Evolutionary conservation across 2,329 filamentous ascomycete genomes (phyloP), one percentile per base, ranked within the genome.

Genomic region (Zalaria sp.): DNA sequence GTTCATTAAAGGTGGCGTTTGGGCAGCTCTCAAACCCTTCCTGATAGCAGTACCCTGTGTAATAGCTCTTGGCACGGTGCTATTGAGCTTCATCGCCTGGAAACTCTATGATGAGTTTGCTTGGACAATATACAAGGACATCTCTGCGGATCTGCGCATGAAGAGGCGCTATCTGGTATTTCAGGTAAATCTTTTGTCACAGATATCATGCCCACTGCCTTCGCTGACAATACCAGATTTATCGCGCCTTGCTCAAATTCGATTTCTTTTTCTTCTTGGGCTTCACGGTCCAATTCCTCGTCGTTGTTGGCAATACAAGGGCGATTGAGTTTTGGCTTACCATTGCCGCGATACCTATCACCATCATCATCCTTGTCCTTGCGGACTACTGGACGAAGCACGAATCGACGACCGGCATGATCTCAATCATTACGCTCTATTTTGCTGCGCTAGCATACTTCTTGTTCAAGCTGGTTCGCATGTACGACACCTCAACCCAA

Each of bases 231-330:
- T 10, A 5, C 4, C 47, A 94, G 88, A 88, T 98, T 61, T 98
- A 95, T 64, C 95, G 98, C 56, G 86, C 91, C 32, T 75, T 98
- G 7, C 74, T 98, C 50, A 98, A 98, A 64, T 98, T 98, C 61
- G 91, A 98, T 66, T 96, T 98, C 65, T 98, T 98, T 77, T 96
- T 98, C 71, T 98, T 98, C 72, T 77, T 98, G 39, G 91, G 89
- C 42, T 98, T 98, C 62, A 96, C 91, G 5, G 85, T 98, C 37
- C 91, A 98, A 58, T 98, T 98, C 62, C 75, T 96, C 41, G 89
- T 98, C 53, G 87, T 98, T 45, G 86, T 96, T 43, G 73, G 69
- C 46, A 68, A 74, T 49, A 71, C 69, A 26, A 72, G 73, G 38
- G 74, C 81, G 47, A 68, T 77, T 53, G 91, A 98, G 61, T 85